These are phyloP conservation scores for Sideroxylon spinosum DNA, from an alignment of 179 eudicot species.

Conservation along the genomic window DNA sequence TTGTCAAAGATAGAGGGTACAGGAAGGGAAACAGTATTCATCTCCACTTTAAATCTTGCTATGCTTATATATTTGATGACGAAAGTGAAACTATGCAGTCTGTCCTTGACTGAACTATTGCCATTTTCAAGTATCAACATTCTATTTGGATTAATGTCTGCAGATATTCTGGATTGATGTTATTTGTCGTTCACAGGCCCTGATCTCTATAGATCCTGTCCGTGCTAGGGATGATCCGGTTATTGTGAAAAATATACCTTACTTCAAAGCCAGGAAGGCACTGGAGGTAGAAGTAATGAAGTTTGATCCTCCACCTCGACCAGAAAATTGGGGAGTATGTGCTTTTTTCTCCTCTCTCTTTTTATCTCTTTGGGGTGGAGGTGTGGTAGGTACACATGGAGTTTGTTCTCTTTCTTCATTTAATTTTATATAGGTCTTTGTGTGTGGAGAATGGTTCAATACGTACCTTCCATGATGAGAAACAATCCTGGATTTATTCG, in stretches of 20 bases:
- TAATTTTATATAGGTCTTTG: neutral
- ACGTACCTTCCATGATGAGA: neutral
- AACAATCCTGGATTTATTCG: neutral
- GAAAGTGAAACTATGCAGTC: too few relatives aligned
- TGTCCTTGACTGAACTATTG: neutral
- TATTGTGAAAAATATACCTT: conserved; percentile 69
- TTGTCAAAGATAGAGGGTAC: too few relatives aligned
- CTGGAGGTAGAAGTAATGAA: conserved; percentile 80
- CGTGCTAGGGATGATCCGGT: conserved; percentile 86
- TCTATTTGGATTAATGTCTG: neutral
- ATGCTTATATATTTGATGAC: too few relatives aligned
- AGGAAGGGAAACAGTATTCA: neutral
- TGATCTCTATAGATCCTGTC: conserved; percentile 67
- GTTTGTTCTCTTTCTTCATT: neutral
- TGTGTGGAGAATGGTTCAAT: neutral
- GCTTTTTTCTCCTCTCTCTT: conserved; percentile 11
- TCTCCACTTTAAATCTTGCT: neutral
- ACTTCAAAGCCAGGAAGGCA: conserved; percentile 69
- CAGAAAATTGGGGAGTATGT: conserved; percentile 82
- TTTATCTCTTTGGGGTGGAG: neutral
- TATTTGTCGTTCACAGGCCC: conserved; percentile 41
- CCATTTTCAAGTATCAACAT: neutral
- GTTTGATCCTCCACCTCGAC: conserved; percentile 91
- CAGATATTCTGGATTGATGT: neutral
- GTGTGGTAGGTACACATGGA: too few relatives aligned